These are phyloP conservation scores for Tolypocladium guangdongense DNA, from an alignment of 2,329 filamentous ascomycete species.

Conservation along the genomic window DNA sequence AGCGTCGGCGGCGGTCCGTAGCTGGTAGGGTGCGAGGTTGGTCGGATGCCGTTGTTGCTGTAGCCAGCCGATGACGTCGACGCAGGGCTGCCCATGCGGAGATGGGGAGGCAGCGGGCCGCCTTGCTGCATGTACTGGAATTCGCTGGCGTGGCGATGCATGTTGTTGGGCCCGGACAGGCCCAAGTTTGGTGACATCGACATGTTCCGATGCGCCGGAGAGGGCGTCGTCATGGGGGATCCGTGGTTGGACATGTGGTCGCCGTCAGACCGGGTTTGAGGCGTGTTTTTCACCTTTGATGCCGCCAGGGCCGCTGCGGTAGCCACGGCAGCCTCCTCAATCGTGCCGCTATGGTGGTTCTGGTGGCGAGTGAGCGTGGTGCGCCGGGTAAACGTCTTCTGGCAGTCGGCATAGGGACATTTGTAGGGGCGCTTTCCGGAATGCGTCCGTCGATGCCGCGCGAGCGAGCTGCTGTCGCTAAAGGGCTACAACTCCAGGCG, in stretches of 20 bases:
- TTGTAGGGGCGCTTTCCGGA: conserved; percentile 95
- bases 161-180: conserved; percentile 54
- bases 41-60: conserved; percentile 40
- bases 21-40: conserved; percentile 76
- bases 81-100: conserved; percentile 64
- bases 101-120: conserved; percentile 70
- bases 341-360: conserved; percentile 89
- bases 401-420: conserved; percentile 92
- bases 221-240: conserved; percentile 70
- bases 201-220: conserved; percentile 66
- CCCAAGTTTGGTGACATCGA: conserved; percentile 74
- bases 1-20: conserved; percentile 79
- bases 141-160: conserved; percentile 54
- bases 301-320: conserved; percentile 75
- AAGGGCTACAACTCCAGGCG: conserved; percentile 56
- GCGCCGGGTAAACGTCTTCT: conserved; percentile 94
- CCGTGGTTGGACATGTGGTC: conserved; percentile 60
- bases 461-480: conserved; percentile 89
- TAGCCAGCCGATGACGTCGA: conserved; percentile 52
- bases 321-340: conserved; percentile 83
- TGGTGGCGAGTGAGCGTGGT: conserved; percentile 93
- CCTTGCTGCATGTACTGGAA: conserved; percentile 64
- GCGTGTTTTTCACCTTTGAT: conserved; percentile 27
- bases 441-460: conserved; percentile 87
- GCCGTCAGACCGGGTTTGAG: conserved; percentile 53